A percentile compares a stretch with the other conserved stretches of the same genome.
Conservation (phyloP, 305 asterid species). For the Fraxinus baroniana region DNA sequence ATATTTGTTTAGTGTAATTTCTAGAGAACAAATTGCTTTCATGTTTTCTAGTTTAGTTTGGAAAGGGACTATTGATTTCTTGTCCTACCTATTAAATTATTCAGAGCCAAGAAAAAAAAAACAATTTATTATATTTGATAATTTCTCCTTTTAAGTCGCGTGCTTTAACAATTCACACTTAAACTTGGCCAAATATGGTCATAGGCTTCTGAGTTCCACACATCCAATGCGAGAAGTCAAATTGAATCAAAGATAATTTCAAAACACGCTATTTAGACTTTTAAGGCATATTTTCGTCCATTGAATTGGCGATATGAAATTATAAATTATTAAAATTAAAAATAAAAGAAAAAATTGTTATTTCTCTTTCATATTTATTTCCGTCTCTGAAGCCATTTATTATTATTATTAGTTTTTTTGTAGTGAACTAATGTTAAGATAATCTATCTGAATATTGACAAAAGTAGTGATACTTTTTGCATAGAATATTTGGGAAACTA, state of each 20-base stretch:
- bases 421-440: background rate
- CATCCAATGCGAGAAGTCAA: background rate
- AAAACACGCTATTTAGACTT: background rate
- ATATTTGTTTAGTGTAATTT: no score
- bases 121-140: no score
- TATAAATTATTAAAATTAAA: background rate
- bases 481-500: background rate
- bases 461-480: background rate
- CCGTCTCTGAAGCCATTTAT: no score
- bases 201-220: background rate
- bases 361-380: no score
- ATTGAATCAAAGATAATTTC: background rate
- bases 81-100: no score
- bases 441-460: background rate
- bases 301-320: background rate
- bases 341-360: background rate
- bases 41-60: no score
- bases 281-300: background rate
- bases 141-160: background rate
- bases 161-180: background rate
- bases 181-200: background rate
- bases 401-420: no score
- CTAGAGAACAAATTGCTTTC: no score
- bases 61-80: no score
- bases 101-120: background rate